Conservation (phyloP, 495 filamentous ascomycete genomes). For the Penicillium fimorum region DNA sequence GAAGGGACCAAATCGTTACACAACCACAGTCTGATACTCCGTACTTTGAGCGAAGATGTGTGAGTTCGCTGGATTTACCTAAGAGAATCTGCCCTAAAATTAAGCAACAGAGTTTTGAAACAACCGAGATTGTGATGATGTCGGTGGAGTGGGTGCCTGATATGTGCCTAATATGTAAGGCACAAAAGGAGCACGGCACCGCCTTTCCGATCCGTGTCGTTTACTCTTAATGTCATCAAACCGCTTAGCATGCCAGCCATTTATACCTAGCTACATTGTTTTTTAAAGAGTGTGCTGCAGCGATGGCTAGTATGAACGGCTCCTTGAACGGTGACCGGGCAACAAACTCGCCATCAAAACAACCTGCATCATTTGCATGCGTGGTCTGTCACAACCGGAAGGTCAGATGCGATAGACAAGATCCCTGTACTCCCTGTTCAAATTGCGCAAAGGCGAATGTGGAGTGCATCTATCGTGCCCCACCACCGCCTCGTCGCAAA, state of each 20-base stretch:
- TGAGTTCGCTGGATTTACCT: not conserved
- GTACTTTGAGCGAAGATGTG: not conserved
- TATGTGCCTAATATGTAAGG: constrained; percentile 1
- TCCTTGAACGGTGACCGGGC: not conserved
- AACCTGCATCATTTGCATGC: constrained; percentile 51
- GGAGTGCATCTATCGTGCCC: constrained; percentile 60
- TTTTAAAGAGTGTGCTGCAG: not conserved
- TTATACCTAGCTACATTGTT: not conserved
- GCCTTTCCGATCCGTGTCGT: not conserved
- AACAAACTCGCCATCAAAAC: constrained; percentile 10
- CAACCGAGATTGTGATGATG: constrained; percentile 8
- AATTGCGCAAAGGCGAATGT: constrained; percentile 60
- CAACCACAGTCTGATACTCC: not conserved
- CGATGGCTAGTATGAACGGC: no score
- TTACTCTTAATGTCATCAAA: not conserved
- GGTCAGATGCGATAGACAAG: constrained; percentile 64
- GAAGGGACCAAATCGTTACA: not conserved
- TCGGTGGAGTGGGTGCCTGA: not conserved
- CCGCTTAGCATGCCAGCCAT: not conserved
- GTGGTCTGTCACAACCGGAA: constrained; percentile 65
- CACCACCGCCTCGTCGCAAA: constrained; percentile 58
- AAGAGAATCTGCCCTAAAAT: not conserved
- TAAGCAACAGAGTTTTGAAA: constrained; percentile 1
- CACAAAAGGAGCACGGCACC: not conserved
- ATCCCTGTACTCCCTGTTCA: constrained; percentile 64